These are phyloP conservation scores for Candida andamanensis DNA, from an alignment of 805 yeast genomes.

Conservation along the genomic window DNA sequence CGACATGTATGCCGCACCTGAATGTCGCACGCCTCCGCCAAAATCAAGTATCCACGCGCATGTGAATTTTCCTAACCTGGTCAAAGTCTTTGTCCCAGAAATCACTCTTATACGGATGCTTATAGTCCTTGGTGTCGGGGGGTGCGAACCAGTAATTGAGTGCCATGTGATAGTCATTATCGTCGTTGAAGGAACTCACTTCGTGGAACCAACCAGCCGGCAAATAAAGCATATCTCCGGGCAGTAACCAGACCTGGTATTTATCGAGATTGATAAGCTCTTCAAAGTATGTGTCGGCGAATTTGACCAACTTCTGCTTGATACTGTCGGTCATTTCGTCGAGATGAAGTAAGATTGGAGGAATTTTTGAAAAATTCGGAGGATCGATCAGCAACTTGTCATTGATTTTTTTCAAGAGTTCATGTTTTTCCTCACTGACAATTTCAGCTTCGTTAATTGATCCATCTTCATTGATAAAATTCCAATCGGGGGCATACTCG, in stretches of 20 bases:
- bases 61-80: too few relatives aligned
- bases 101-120: constrained; percentile 39
- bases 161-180: constrained; percentile 47
- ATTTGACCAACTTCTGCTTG: constrained; percentile 19
- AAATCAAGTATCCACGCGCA: too few relatives aligned
- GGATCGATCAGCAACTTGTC: constrained; percentile 32
- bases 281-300: constrained; percentile 45
- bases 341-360: constrained; percentile 58
- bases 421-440: constrained; percentile 11
- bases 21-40: too few relatives aligned
- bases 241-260: constrained; percentile 44
- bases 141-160: constrained; percentile 75
- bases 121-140: constrained; percentile 36
- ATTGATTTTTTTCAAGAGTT: constrained; percentile 12
- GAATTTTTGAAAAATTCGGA: constrained; percentile 62
- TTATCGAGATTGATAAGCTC: constrained; percentile 38
- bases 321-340: constrained; percentile 30
- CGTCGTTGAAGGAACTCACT: constrained; percentile 57
- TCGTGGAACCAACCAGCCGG: constrained; percentile 86
- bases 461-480: constrained; percentile 56
- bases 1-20: too few relatives aligned
- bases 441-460: constrained; percentile 46
- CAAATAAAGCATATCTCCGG: constrained; percentile 64
- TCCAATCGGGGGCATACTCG: constrained; percentile 59
- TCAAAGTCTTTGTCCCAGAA: constrained; percentile 42